Percentiles rank a stretch among this genome's conserved stretches.
Conservation (phyloP, 1,284 basidiomycete genomes). For the Trichosporon faecale region DNA sequence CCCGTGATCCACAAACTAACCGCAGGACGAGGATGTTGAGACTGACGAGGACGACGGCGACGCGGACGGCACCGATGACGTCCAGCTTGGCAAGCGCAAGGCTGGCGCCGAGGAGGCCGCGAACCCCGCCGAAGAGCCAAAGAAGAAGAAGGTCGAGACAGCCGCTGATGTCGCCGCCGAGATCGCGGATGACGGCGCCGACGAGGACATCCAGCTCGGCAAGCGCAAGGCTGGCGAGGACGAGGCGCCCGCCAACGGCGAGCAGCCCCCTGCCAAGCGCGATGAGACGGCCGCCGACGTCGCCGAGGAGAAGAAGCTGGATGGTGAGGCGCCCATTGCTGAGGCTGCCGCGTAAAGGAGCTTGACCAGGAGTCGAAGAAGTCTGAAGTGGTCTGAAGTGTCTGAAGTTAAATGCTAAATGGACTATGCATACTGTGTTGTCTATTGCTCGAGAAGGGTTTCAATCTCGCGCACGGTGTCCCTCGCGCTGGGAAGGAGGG, state of each 20-base stretch:
- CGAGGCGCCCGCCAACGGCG: slow-evolving; percentile 6
- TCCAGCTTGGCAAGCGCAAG: slow-evolving; percentile 28
- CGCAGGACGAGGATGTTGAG: slow-evolving; percentile 20
- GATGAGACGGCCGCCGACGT: slow-evolving; percentile 3
- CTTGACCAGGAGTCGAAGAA: neutral
- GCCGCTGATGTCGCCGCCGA: slow-evolving; percentile 7
- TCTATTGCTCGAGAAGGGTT: slow-evolving; percentile 11
- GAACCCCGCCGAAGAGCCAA: slow-evolving; percentile 13
- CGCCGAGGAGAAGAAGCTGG: neutral
- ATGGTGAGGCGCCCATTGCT: neutral
- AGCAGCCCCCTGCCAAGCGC: slow-evolving; percentile 7
- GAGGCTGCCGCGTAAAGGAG: neutral
- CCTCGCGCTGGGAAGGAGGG: slow-evolving; percentile 27
- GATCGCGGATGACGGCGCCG: neutral
- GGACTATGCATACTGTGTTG: slow-evolving; percentile 7
- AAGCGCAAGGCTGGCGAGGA: slow-evolving; percentile 9
- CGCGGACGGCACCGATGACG: slow-evolving; percentile 19
- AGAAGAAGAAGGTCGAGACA: slow-evolving; percentile 16
- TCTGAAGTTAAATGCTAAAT: neutral
- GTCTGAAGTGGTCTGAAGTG: slow-evolving; percentile 1
- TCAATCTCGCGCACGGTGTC: slow-evolving; percentile 30
- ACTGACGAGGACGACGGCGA: slow-evolving; percentile 27
- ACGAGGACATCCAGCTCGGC: slow-evolving; percentile 3
- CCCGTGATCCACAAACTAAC: neutral
- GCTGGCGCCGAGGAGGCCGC: slow-evolving; percentile 20